Conservation (phyloP, 2,329 filamentous ascomycete species). For the Fusarium chaquense region DNA sequence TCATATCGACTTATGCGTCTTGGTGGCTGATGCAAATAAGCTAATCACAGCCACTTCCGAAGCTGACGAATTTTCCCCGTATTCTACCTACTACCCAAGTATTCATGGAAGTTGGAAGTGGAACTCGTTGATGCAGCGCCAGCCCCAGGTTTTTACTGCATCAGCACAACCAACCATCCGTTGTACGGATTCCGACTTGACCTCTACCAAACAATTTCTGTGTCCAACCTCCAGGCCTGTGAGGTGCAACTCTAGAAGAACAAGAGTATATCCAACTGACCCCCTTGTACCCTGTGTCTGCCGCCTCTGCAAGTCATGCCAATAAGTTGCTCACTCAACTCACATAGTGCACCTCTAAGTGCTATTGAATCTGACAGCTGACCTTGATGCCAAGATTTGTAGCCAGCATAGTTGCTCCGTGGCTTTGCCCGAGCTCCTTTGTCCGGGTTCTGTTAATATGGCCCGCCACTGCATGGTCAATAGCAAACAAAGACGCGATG, state of each 20-base stretch:
- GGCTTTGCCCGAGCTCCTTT: background rate
- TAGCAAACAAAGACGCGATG: background rate
- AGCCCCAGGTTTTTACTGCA: slow-evolving; percentile 1
- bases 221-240: background rate
- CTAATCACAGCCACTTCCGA: slow-evolving; percentile 29
- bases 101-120: slow-evolving; percentile 4
- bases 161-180: background rate
- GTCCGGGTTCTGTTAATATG: background rate
- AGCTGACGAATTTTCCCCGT: slow-evolving; percentile 39
- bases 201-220: background rate
- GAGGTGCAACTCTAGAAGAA: background rate
- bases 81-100: slow-evolving; percentile 2
- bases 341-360: background rate
- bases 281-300: background rate
- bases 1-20: slow-evolving; percentile 5
- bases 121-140: slow-evolving; percentile 12
- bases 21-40: slow-evolving; percentile 28
- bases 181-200: slow-evolving; percentile 10
- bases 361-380: background rate
- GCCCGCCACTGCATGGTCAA: background rate
- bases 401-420: background rate
- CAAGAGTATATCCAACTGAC: background rate
- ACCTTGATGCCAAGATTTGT: slow-evolving; percentile 3
- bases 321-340: background rate
- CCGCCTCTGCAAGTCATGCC: background rate